phyloP scores from a whole-genome alignment of 164 flowering plant genomes.

The Magnolia changhungtana region DNA sequence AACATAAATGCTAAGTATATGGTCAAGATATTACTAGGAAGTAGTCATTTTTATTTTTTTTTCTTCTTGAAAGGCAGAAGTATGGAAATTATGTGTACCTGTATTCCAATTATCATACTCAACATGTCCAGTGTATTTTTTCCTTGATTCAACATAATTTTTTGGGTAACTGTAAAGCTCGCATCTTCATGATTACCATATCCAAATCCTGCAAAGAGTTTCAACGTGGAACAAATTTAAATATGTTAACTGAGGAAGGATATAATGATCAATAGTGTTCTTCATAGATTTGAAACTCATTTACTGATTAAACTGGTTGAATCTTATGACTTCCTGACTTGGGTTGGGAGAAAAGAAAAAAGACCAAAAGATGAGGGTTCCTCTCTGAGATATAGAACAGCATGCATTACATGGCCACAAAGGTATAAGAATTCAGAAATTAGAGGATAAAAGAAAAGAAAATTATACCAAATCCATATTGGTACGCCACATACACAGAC shows the following conservation, averaged over 20 bases:
- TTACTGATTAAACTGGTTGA: too few relatives aligned
- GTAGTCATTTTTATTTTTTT: too few relatives aligned
- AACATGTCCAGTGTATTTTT: slow-evolving; percentile 48
- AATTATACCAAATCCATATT: too few relatives aligned
- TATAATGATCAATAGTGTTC: not conserved
- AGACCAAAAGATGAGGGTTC: too few relatives aligned
- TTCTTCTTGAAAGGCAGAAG: not conserved
- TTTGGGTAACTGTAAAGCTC: slow-evolving; percentile 34
- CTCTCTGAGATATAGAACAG: too few relatives aligned
- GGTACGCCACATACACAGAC: too few relatives aligned
- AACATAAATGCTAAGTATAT: not conserved
- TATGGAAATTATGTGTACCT: slow-evolving; percentile 25
- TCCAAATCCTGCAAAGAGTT: slow-evolving; percentile 37
- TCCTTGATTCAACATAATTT: slow-evolving; percentile 37
- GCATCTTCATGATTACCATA: slow-evolving; percentile 59
- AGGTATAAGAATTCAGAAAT: too few relatives aligned
- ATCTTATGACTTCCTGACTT: too few relatives aligned
- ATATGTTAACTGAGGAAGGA: not conserved
- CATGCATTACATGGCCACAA: too few relatives aligned
- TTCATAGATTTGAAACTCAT: too few relatives aligned
- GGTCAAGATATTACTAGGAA: not conserved
- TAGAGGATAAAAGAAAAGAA: too few relatives aligned
- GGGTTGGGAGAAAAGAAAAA: too few relatives aligned
- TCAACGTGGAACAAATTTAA: not conserved
- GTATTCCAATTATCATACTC: slow-evolving; percentile 60